Evolutionary conservation across 768 basidiomycete species (phyloP), one percentile per base, ranked within the genome.

Genomic region (Lyophyllum semitale): DNA sequence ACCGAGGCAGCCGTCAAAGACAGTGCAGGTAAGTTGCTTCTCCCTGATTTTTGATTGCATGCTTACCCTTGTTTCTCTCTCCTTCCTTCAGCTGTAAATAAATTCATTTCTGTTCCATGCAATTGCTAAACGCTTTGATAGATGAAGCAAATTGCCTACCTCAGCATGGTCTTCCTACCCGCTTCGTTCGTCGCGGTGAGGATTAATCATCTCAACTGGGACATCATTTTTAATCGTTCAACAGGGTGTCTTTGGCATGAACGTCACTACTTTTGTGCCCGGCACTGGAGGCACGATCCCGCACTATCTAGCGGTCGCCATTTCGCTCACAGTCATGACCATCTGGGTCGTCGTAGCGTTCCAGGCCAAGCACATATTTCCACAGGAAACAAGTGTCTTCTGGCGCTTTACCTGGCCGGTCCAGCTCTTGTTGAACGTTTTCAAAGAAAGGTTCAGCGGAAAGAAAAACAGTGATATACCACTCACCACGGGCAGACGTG

Each of bases 231-330:
- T 42, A 3, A 45, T 29, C 7, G 47, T 25, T 47, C 15, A 2
- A n/a, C 48, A 84, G 84, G 76, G 71, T 35, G 66, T 84, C 8
- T 85, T 85, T 51, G 80, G 84, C 12, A 85, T 85, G 84, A 86
- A 85, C 58, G 70, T 86, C 12, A 35, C 48, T 29, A 76, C 80
- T 64, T 71, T 85, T 47, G 69, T 64, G 26, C 68, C 54, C 0
- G 47, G 67, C n/a, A 73, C 75, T 1, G 18, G 50, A 0, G 78
- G 73, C 30, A 79, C 77, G 1, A 58, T 83, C 13, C 7, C 50
- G 4, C 72, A 73, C 50, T 86, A 81, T 57, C 53, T 79, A 20
- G 75, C 59, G 41, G 68, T 66, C 1, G 77, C 83, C 1, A 35
- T 84, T 8, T 63, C 74, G 0, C 65, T 87, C 38, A 88, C 84